phyloP scores from a whole-genome alignment of 306 rosid genomes.

The Begonia masoniana region DNA sequence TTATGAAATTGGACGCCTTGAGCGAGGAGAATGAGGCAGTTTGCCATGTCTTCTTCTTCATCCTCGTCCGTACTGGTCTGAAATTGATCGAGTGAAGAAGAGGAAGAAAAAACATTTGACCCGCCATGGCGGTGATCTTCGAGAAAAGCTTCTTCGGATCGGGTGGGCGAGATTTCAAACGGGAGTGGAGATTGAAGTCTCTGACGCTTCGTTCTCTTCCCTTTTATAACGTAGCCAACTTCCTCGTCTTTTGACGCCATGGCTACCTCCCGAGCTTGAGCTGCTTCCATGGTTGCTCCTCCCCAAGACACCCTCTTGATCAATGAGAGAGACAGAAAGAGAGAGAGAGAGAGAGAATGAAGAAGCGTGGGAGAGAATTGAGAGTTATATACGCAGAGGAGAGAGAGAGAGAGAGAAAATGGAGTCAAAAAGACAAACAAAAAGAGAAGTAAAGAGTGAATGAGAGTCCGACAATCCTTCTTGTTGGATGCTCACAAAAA shows the following conservation, averaged over 20 bases:
- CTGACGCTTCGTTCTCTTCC: conserved; percentile 68
- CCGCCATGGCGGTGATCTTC: neutral
- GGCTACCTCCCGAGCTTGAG: neutral
- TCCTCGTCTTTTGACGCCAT: neutral
- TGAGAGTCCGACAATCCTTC: too few relatives aligned
- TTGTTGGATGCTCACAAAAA: neutral
- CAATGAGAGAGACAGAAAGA: conserved; percentile 12
- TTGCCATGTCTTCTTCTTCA: conserved; percentile 82
- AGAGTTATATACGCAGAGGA: conserved; percentile 43
- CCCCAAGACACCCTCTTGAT: neutral
- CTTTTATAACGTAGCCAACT: conserved; percentile 30
- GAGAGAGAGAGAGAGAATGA: conserved; percentile 13
- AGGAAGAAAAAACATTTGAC: conserved; percentile 17
- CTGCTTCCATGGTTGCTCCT: neutral
- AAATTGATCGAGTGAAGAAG: conserved; percentile 11
- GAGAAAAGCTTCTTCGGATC: neutral
- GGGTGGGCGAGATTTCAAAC: conserved; percentile 16
- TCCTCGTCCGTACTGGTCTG: conserved; percentile 19
- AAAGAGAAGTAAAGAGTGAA: conserved; percentile 8
- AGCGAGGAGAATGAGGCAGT: conserved; percentile 72
- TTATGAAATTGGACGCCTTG: conserved; percentile 21
- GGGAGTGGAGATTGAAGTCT: conserved; percentile 76
- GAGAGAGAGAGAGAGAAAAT: neutral
- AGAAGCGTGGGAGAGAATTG: conserved; percentile 5
- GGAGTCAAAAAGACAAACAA: conserved; percentile 21